Base-by-base conservation (phyloP, 2,329 filamentous ascomycete species). In the Lizonia empirigonia region DNA sequence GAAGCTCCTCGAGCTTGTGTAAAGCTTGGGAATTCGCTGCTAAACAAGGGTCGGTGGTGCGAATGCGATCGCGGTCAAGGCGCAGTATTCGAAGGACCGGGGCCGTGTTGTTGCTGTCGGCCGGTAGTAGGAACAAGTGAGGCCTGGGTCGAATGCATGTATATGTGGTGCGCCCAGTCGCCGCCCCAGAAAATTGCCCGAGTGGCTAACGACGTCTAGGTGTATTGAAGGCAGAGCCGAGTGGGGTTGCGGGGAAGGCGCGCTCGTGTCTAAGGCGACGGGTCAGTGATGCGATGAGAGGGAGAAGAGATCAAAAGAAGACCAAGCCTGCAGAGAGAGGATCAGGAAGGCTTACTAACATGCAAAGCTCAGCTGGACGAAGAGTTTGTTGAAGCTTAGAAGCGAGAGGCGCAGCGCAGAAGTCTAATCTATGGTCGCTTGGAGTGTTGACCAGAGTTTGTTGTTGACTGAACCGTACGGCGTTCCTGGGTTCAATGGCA, bases 111-210 rank as follows among this genome's bases (percentile, higher is more conserved):
- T 19, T 39, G 59, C 40, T 48, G 60, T 59, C 58, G 62, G 50
- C 41, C 47, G 55, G 58, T 50, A 42, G 58, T 48, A 50, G 53
- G 60, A 52, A 62, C 51, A 55, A 44, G 44, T 49, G 50, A 50
- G 44, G 55, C 51, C 55, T 41, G 53, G 50, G 48, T 52, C 66
- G 67, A 68, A 68, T 73, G 73, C 77, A 80, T 80, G 73, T 76
- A 77, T 72, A 65, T 49, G 57, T 58, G 64, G 67, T 73, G 75
- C 77, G 77, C 76, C 76, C 78, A 80, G 76, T 78, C 77, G 77
- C 76, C 76, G 76, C 76, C 68, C 69, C 71, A 12, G 53, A 51
- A 50, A 9, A 37, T 45, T 58, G 64, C 59, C 60, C 37, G 47
- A 49, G 44, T 56, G 61, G 62, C 53, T 48, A 49, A 48, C 58